Conservation (phyloP, 192 early-diverging fungal species). For the Coemansia sp. region DNA sequence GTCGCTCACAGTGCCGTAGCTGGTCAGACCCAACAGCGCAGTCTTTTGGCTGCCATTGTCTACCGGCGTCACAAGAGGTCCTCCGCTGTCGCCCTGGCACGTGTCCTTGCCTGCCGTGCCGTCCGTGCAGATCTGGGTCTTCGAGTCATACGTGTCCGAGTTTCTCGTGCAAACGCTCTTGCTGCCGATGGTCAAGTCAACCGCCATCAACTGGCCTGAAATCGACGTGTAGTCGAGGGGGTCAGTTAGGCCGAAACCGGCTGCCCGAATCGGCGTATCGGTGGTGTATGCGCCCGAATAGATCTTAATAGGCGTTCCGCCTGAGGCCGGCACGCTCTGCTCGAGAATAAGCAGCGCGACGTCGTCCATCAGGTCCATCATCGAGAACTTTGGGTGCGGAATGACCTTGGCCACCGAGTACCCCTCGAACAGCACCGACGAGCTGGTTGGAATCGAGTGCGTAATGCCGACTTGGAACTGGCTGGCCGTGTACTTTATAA, state of each 20-base stretch:
- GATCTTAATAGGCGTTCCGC: slow-evolving; percentile 26
- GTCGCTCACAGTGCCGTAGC: slow-evolving; percentile 27
- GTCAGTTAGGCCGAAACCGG: slow-evolving; percentile 49
- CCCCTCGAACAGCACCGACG: slow-evolving; percentile 14
- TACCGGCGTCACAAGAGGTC: slow-evolving; percentile 31
- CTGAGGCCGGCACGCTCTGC: slow-evolving; percentile 10
- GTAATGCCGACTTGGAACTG: slow-evolving; percentile 30
- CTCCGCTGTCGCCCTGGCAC: slow-evolving; percentile 50
- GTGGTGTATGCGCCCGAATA: slow-evolving; percentile 16
- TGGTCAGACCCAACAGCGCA: slow-evolving; percentile 38
- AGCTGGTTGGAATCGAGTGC: slow-evolving; percentile 20
- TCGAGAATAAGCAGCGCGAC: slow-evolving; percentile 40
- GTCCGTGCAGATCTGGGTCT: slow-evolving; percentile 46
- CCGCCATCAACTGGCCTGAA: slow-evolving; percentile 32
- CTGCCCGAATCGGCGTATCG: slow-evolving; percentile 24
- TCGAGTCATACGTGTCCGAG: slow-evolving; percentile 9
- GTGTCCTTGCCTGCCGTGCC: slow-evolving; percentile 37
- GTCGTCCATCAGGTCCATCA: slow-evolving; percentile 25
- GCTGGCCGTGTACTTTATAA: slow-evolving; percentile 4
- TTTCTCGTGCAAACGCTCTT: slow-evolving; percentile 12
- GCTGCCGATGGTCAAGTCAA: slow-evolving; percentile 24
- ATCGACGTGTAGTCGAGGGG: slow-evolving; percentile 6
- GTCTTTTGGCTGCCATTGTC: slow-evolving; percentile 9
- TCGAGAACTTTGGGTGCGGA: slow-evolving; percentile 27
- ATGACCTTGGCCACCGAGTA: slow-evolving; percentile 25